Percentiles rank a stretch among this genome's conserved stretches.
phyloP scores from a whole-genome alignment of 805 yeast genomes.

The Lipomyces chichibuensis region DNA sequence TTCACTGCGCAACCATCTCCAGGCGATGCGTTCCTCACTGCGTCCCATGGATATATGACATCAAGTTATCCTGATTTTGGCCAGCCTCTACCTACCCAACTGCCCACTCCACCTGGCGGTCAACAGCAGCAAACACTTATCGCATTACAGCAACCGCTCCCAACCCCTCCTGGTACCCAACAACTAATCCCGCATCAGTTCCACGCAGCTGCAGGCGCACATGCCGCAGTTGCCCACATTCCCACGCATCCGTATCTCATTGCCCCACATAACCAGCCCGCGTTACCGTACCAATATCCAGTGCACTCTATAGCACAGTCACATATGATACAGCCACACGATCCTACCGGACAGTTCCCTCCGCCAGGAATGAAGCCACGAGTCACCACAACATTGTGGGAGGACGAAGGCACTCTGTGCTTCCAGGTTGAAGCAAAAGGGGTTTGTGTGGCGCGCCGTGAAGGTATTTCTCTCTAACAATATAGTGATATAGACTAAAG shows the following conservation, averaged over 20 bases:
- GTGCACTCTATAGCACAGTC: slow-evolving; percentile 32
- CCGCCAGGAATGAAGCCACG: slow-evolving; percentile 49
- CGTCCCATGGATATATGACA: slow-evolving; percentile 18
- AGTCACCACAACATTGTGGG: slow-evolving; percentile 86
- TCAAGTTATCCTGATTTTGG: slow-evolving; percentile 19
- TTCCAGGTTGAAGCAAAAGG: slow-evolving; percentile 84
- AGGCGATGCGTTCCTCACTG: not conserved
- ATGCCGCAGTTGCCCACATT: slow-evolving; percentile 16
- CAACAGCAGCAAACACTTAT: slow-evolving; percentile 2
- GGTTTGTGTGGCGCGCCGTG: slow-evolving; percentile 77
- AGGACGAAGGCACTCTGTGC: slow-evolving; percentile 81
- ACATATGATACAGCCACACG: slow-evolving; percentile 24
- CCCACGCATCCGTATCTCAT: slow-evolving; percentile 23
- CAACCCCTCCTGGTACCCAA: slow-evolving; percentile 23
- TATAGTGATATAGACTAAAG: not conserved
- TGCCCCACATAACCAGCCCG: slow-evolving; percentile 34
- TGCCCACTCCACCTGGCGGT: slow-evolving; percentile 24
- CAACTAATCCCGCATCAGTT: slow-evolving; percentile 10
- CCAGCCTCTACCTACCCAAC: slow-evolving; percentile 17
- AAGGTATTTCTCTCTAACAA: slow-evolving; percentile 39
- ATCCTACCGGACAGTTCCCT: slow-evolving; percentile 40
- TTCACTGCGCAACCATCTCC: slow-evolving; percentile 11
- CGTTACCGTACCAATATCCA: slow-evolving; percentile 40
- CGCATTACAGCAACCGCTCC: slow-evolving; percentile 20
- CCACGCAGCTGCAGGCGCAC: slow-evolving; percentile 9